Evolutionary conservation across 2,329 filamentous ascomycete species (phyloP), one percentile per base, ranked within the genome.

Genomic region (Lasiodiplodia gonubiensis): DNA sequence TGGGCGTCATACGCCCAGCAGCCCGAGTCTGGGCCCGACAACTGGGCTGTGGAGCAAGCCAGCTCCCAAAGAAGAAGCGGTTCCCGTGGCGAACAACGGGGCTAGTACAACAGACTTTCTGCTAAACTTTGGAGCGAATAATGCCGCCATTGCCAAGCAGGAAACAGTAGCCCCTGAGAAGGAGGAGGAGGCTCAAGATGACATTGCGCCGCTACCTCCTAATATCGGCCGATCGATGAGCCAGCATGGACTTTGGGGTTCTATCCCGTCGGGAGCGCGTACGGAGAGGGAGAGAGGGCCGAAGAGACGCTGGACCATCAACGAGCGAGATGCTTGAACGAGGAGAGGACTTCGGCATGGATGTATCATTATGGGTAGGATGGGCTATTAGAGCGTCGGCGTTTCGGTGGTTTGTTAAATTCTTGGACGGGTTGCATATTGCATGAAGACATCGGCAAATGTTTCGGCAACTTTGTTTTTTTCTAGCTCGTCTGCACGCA

Each of bases 301-400:
- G 25, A 83, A 82, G 75, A 75, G 80, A 70, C 71, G 81, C 64
- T 83, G 81, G 81, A 82, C 80, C 3, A 73, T 82, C 33, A 63
- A 33, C 57, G 57, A 67, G 27, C 48, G 57, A 18, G 66, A 67
- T 12, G 66, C 25, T 18, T 67, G 59, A 63, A 18, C 25, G 7
- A 37, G 42, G 4, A 53, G 35, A 21, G 12, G 51, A 21, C 16
- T 12, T n/a, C 10, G 14, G 37, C n/a, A 51, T n/a, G 51, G 37
- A 27, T 48, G 52, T 66, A 51, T 27, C 30, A 66, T 59, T n/a
- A 59, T 53, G 59, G 59, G 21, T 39, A 52, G 64, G 52, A 16
- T 27, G n/a, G 25, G 49, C 33, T 57, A 46, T 55, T 59, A 66
- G 64, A 66, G 64, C 64, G 53, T 59, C 37, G 64, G 64, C 64